Base-by-base conservation (phyloP, 257 asterid genomes). In the Solanum tarijense region DNA sequence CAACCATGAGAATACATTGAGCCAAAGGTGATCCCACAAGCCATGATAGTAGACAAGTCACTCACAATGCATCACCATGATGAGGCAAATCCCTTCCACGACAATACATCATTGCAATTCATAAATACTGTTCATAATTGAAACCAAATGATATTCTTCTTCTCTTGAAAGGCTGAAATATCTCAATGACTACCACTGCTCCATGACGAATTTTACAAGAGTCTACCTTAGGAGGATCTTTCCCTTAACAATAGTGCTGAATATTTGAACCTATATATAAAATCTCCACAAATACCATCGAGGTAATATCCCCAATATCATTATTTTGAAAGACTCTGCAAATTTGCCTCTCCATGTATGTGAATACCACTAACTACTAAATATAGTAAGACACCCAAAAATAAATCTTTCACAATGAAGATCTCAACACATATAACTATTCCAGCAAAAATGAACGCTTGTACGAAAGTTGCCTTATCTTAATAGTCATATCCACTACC, bases 401-500 rank as follows among this genome's bases (percentile, higher is more conserved):
- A 43, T 71, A 60, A 87, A 79, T 87, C 75, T 81, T 85, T 55
- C 79, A 68, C 83, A 52, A 76, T 87, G 65, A 87, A 91, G 88
- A 83, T 75, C 89, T 87, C 89, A 79, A 73, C 65, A 66, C 35
- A 83, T 25, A 58, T 88, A 87, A 88, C 90, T 62, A 87, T 73
- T 86, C 87, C 88, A 90, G 60, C 73, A 90, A 87, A 52, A 83
- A 43, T 14, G 39, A 34, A 84, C 68, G 27, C 82, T 46, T 75
- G 89, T 87, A 87, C 89, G 71, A 78, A 88, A 86, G 78, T 83
- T 88, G 62, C 82, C 89, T 85, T 60, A 74, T 87, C 91, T 85
- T 87, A 86, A 89, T 84, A 79, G 86, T 73, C 29, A 88, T 52
- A 74, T 66, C 91, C 84, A 79, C 88, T 82, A 41, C 86, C 95